Percentiles rank a stretch among this genome's conserved stretches.
Evolutionary conservation across 2,329 filamentous ascomycete species (phyloP).

Genomic region (Cladophialophora immunda): DNA sequence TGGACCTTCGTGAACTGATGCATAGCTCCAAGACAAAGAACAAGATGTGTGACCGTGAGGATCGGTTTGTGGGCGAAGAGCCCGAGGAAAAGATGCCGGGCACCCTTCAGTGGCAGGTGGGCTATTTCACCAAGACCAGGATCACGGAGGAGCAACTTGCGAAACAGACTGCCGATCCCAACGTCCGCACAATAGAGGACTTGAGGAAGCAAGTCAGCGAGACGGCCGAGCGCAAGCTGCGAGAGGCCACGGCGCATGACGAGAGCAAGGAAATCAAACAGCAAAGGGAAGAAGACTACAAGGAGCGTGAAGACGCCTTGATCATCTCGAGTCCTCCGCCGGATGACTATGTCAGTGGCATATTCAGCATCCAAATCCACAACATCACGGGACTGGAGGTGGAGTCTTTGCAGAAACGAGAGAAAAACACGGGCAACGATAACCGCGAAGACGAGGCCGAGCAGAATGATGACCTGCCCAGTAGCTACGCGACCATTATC

Average conservation of each 20-base stretch:
- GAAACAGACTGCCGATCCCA: conserved; percentile 66
- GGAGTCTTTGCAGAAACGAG: conserved; percentile 64
- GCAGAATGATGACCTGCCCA: conserved; percentile 70
- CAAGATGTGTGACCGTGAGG: conserved; percentile 68
- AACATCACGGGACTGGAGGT: conserved; percentile 75
- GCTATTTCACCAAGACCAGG: conserved; percentile 73
- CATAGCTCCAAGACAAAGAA: conserved; percentile 66
- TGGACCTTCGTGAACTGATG: conserved; percentile 73
- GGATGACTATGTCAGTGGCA: conserved; percentile 68
- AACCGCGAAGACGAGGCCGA: conserved; percentile 58
- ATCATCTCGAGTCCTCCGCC: conserved; percentile 74
- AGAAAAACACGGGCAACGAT: conserved; percentile 56
- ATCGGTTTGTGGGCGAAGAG: conserved; percentile 72
- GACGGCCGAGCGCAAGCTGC: conserved; percentile 67
- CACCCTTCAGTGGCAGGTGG: conserved; percentile 73
- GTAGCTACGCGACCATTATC: conserved; percentile 76
- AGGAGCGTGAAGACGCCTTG: conserved; percentile 68
- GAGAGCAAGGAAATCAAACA: conserved; percentile 71
- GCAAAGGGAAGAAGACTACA: conserved; percentile 73
- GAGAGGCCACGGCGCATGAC: conserved; percentile 68
- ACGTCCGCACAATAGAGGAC: conserved; percentile 66
- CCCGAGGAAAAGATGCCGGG: conserved; percentile 74
- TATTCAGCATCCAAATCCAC: conserved; percentile 75
- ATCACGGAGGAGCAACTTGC: conserved; percentile 70
- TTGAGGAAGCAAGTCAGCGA: conserved; percentile 66